phyloP scores from a whole-genome alignment of 2,329 filamentous ascomycete genomes.

The Corniculantispora saksenae region DNA sequence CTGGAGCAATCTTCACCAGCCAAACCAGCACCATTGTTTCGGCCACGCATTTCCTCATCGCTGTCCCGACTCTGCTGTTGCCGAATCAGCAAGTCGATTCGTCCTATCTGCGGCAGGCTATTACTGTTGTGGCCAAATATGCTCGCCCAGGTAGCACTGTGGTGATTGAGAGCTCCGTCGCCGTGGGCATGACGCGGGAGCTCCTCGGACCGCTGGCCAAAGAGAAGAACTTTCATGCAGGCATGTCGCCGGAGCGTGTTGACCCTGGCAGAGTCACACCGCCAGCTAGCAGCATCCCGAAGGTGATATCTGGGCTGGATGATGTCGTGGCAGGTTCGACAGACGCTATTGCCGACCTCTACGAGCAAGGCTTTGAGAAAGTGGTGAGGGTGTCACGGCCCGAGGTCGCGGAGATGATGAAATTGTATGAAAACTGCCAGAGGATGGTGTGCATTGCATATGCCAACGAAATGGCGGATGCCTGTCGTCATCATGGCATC shows the following conservation, averaged over 20 bases:
- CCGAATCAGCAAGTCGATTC: conserved; percentile 49
- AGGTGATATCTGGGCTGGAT: conserved; percentile 54
- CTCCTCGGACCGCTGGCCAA: conserved; percentile 49
- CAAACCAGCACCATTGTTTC: conserved; percentile 37
- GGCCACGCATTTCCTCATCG: conserved; percentile 55
- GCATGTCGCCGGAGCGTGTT: conserved; percentile 56
- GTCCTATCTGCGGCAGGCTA: conserved; percentile 46
- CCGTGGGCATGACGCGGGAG: conserved; percentile 54
- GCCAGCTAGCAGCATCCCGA: conserved; percentile 47
- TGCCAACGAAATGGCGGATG: conserved; percentile 58
- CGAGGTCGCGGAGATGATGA: conserved; percentile 60
- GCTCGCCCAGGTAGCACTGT: conserved; percentile 47
- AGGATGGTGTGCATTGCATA: conserved; percentile 57
- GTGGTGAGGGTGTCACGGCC: conserved; percentile 51
- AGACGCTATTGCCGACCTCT: conserved; percentile 44
- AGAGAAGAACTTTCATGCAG: conserved; percentile 43
- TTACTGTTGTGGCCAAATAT: conserved; percentile 41
- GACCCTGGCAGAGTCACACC: conserved; percentile 50
- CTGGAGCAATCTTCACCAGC: conserved; percentile 39
- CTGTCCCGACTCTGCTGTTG: conserved; percentile 53
- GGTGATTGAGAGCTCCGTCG: conserved; percentile 55
- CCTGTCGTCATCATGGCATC: conserved; percentile 46
- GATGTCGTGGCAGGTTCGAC: conserved; percentile 47
- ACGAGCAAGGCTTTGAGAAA: conserved; percentile 47
- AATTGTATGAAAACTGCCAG: conserved; percentile 60